These are phyloP conservation scores for Annulohypoxylon truncatum DNA, from an alignment of 2,329 filamentous ascomycete species.

Conservation along the genomic window DNA sequence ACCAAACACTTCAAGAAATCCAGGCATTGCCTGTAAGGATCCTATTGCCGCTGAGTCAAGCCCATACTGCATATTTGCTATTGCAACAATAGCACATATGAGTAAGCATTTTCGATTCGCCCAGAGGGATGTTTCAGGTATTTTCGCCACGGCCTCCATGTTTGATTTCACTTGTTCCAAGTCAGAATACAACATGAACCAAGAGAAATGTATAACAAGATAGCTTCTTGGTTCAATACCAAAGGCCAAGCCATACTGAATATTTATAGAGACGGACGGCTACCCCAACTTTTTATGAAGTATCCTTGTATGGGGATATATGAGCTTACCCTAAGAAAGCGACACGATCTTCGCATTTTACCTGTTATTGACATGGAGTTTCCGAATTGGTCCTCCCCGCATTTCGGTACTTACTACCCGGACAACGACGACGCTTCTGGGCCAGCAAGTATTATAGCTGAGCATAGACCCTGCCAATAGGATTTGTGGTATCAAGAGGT, in stretches of 20 bases:
- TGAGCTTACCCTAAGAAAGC: conserved; percentile 17
- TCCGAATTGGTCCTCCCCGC: conserved; percentile 41
- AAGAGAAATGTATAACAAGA: not conserved
- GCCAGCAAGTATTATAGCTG: not conserved
- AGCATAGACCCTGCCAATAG: not conserved
- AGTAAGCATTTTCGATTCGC: conserved; percentile 58
- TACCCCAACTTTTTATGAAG: conserved; percentile 33
- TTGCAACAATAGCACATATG: conserved; percentile 59
- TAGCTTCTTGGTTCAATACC: not conserved
- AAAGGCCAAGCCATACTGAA: not conserved
- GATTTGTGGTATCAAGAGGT: not conserved
- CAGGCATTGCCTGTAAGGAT: conserved; percentile 62
- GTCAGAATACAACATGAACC: not conserved
- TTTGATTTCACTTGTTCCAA: not conserved
- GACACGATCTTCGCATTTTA: conserved; percentile 30
- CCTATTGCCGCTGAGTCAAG: conserved; percentile 60
- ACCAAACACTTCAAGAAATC: conserved; percentile 63
- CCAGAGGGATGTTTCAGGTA: conserved; percentile 53
- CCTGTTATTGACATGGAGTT: conserved; percentile 24
- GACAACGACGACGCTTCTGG: conserved; percentile 16
- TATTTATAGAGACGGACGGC: conserved; percentile 7
- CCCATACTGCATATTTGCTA: conserved; percentile 65
- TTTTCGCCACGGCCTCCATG: conserved; percentile 40
- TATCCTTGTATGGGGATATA: conserved; percentile 21
- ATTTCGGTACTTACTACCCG: conserved; percentile 45